These are phyloP conservation scores for Leishmania major DNA, from an alignment of 208 protist species.

Conservation along the genomic window DNA sequence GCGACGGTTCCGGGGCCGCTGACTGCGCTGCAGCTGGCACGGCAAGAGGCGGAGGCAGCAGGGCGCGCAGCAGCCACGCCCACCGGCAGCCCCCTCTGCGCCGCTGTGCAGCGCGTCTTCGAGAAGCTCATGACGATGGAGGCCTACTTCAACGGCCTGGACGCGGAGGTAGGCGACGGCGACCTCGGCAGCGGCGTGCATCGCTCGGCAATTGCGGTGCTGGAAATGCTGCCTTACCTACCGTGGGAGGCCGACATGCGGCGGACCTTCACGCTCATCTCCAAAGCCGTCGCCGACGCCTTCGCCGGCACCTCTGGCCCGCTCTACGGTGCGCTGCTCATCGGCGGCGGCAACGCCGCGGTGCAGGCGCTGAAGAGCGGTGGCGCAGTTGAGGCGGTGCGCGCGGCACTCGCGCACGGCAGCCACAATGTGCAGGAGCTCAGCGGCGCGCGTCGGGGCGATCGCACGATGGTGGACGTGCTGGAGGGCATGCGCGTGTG, in stretches of 20 bases:
- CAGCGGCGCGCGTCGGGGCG: conserved; percentile 47
- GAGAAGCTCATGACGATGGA: conserved; percentile 32
- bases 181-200: conserved; percentile 67
- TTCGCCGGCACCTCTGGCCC: conserved; percentile 69
- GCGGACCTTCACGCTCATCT: conserved; percentile 48
- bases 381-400: conserved; percentile 31
- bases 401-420: conserved; percentile 36
- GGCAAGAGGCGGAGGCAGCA: conserved; percentile 26
- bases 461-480: conserved; percentile 78
- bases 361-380: conserved; percentile 14
- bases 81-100: conserved; percentile 10
- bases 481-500: conserved; percentile 42
- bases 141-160: conserved; percentile 54
- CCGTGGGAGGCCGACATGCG: conserved; percentile 38
- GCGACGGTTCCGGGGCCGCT: conserved; percentile 32
- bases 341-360: conserved; percentile 38
- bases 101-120: conserved; percentile 33
- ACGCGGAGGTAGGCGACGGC: conserved; percentile 66
- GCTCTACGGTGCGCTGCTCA: conserved; percentile 65
- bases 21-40: conserved; percentile 46
- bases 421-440: conserved; percentile 52
- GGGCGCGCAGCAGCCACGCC: background rate
- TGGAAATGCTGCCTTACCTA: conserved; percentile 48
- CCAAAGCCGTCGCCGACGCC: conserved; percentile 52
- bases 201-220: conserved; percentile 33